phyloP scores from a whole-genome alignment of 805 yeast species.

The Saturnispora zaruensis region DNA sequence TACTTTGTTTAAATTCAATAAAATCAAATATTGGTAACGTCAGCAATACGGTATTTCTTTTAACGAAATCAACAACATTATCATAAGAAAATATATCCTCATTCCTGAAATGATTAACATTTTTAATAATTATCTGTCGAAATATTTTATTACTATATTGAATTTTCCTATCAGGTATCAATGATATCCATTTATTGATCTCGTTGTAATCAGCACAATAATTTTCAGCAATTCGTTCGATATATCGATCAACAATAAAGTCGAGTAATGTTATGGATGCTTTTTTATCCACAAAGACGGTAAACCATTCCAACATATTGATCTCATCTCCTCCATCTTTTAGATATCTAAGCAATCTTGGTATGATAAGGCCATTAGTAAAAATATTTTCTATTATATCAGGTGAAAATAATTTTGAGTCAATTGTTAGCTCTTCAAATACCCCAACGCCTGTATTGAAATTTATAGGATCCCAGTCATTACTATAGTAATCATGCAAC shows the following conservation, averaged over 20 bases:
- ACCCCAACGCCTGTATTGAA: slow-evolving; percentile 15
- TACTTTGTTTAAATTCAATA: neutral
- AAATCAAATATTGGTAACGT: neutral
- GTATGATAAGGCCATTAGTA: neutral
- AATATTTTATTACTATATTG: slow-evolving; percentile 13
- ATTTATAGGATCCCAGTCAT: slow-evolving; percentile 5
- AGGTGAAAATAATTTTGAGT: slow-evolving; percentile 5
- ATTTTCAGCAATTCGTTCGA: neutral
- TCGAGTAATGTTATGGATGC: neutral
- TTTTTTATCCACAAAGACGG: neutral
- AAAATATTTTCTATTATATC: neutral
- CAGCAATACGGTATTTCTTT: neutral
- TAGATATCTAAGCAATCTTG: neutral
- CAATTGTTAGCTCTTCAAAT: slow-evolving; percentile 28
- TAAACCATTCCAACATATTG: slow-evolving; percentile 3
- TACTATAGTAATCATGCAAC: slow-evolving; percentile 1
- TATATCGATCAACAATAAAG: neutral
- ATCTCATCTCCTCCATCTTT: neutral
- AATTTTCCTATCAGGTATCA: slow-evolving; percentile 4
- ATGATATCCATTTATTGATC: neutral
- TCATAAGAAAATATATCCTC: neutral
- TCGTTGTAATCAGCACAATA: neutral
- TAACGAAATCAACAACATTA: neutral
- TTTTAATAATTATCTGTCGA: neutral
- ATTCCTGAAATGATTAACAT: neutral